Evolutionary conservation across 345 rosid species (phyloP).

Genomic region (Brassica nigra): DNA sequence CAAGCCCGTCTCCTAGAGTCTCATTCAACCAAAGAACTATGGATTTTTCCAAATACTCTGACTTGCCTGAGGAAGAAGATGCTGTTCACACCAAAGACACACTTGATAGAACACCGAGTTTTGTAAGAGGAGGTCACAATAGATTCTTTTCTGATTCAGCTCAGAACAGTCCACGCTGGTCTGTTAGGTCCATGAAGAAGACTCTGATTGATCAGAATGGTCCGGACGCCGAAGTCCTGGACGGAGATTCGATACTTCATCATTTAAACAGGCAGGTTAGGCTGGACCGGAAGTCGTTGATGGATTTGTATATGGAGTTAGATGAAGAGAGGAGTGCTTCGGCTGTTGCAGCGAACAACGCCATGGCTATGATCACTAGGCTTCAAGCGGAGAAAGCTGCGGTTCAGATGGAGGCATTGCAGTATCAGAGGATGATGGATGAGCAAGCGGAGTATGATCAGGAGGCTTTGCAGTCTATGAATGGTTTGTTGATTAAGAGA

Average conservation of each 20-base stretch:
- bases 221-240: constrained; percentile 44
- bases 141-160: constrained; percentile 77
- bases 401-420: constrained; percentile 96
- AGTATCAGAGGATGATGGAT: constrained; percentile 99
- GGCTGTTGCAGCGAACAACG: constrained; percentile 87
- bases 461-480: constrained; percentile 81
- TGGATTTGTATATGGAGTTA: constrained; percentile 84
- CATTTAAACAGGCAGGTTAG: constrained; percentile 77
- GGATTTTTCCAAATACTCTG: constrained; percentile 27
- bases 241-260: constrained; percentile 61
- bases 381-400: constrained; percentile 92
- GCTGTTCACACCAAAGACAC: constrained; percentile 11
- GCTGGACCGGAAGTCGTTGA: constrained; percentile 79
- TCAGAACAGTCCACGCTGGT: constrained; percentile 63
- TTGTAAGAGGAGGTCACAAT: constrained; percentile 51
- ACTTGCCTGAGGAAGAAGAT: constrained; percentile 38
- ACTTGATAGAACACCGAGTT: constrained; percentile 55
- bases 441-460: constrained; percentile 93
- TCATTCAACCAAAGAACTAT: constrained; percentile 45
- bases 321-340: constrained; percentile 95
- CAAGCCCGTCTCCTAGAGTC: constrained; percentile 78
- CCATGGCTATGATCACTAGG: constrained; percentile 95
- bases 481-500: constrained; percentile 55
- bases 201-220: constrained; percentile 47
- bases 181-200: constrained; percentile 47